Base-by-base conservation (phyloP, 495 filamentous ascomycete genomes). In the Aspergillus mulundensis region DNA sequence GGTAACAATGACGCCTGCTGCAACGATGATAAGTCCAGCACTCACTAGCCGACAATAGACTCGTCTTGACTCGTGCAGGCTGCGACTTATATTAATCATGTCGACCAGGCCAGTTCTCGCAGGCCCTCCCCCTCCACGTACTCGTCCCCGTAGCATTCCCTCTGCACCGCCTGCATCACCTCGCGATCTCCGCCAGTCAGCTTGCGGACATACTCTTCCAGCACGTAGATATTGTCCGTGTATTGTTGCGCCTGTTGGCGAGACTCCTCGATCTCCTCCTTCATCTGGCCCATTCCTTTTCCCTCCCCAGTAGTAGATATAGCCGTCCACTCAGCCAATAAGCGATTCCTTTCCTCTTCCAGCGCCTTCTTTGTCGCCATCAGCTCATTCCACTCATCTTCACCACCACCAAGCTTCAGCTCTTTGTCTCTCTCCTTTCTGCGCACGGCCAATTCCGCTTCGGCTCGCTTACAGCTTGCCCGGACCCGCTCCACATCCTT, bases 81-180 rank as follows among this genome's bases (percentile, higher is more conserved):
- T 20, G 30, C 8, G 6, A 14, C 38, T 42, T 49, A 28, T n/a
- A 18, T 39, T 48, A 38, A 18, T 49, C 53, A 49, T 4, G 16
- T 50, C 12, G 48, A 36, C 36, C 41, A 58, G 47, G 30, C 16
- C 43, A 71, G 46, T 39, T 87, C 85, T 45, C 70, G 71, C 61
- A 88, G 69, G 8, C 83, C 81, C 43, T 82, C 80, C 16, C 83
- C 85, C 55, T 84, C 77, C 56, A 81, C 77, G 64, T 85, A 86
- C 56, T 88, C 83, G 14, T 77, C 76, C 20, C 84, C 85, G 63
- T 87, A 88, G 60, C 76, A 78, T 40, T 74, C 69, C 45, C 72
- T 73, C 71, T 79, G 79, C 12, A 88, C 63, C n/a, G 63, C 63
- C 3, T 70, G 66, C 34, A 87, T 62, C 32, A 73, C 58, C 57